Evolutionary conservation across 2,329 filamentous ascomycete genomes (phyloP), one percentile per base, ranked within the genome.

Genomic region (Didymella segeticola): DNA sequence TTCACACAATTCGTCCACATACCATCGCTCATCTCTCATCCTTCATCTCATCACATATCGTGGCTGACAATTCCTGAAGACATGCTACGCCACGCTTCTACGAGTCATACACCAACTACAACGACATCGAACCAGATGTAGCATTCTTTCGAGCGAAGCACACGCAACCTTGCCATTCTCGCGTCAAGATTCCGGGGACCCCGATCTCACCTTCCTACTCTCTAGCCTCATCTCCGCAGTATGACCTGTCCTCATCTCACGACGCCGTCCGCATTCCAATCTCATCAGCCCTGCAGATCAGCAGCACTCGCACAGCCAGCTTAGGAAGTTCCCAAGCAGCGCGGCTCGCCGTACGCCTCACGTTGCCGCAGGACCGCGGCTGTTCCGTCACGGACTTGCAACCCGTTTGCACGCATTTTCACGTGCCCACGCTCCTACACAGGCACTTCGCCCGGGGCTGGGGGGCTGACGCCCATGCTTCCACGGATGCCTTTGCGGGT

Each of bases 211-310:
- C 39, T 33, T 43, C 31, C 43, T 33, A 19, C 27, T 25, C 17
- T 33, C 9, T 10, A 17, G 9, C 11, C 31, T 54, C 45, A 48
- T 48, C 39, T 48, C 45, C 51, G 37, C 38, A 39, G n/a, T 5
- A 23, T 31, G 27, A 34, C 30, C 31, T 48, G 45, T 27, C 51
- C 30, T 25, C 36, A 38, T 25, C 36, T 23, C 22, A 14, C 12
- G 33, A 12, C 29, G n/a, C 37, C 27, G 26, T 29, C n/a, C 36
- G 20, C 31, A 14, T 22, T 8, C 29, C 15, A 38, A 43, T 26
- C 20, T n/a, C 31, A 5, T 26, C 51, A 54, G 45, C 45, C 51
- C 34, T 43, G 46, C 34, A 49, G 51, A 45, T 49, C 51, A 25
- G 27, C 22, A 39, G 14, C 26, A 30, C 22, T 39, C 34, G 46